These are phyloP conservation scores for Typha latifolia DNA, from an alignment of 176 grass and related monocot species.

Conservation along the genomic window DNA sequence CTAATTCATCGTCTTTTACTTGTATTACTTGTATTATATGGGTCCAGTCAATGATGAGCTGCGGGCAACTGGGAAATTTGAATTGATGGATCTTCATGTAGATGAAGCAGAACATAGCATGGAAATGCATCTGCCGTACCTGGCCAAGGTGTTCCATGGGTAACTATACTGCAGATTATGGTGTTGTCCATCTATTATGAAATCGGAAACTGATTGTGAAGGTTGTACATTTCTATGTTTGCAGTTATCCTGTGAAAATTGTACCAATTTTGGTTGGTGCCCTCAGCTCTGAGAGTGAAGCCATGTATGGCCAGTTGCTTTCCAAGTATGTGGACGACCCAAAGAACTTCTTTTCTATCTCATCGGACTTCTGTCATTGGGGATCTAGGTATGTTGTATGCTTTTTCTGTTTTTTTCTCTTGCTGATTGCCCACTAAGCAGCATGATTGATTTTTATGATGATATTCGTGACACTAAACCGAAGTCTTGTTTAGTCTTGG, in stretches of 20 bases:
- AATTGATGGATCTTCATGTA: slow-evolving; percentile 86
- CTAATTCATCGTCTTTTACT: background rate
- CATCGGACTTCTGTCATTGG: slow-evolving; percentile 98
- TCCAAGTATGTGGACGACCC: slow-evolving; percentile 84
- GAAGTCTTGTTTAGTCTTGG: background rate
- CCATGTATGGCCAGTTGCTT: slow-evolving; percentile 73
- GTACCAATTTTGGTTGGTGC: slow-evolving; percentile 88
- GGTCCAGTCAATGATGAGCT: slow-evolving; percentile 73
- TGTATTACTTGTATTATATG: slow-evolving; percentile 16
- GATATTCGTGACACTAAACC: background rate
- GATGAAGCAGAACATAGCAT: slow-evolving; percentile 99
- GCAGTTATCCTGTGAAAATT: slow-evolving; percentile 76
- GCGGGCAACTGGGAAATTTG: slow-evolving; percentile 71
- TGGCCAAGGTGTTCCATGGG: slow-evolving; percentile 94
- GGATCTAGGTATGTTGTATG: slow-evolving; percentile 57
- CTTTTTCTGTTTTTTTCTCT: slow-evolving; percentile 11
- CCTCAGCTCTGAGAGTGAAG: slow-evolving; percentile 69
- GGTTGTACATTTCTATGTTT: slow-evolving; percentile 9
- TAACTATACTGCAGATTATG: slow-evolving; percentile 26
- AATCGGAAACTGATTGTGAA: background rate
- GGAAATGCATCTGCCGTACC: slow-evolving; percentile 99
- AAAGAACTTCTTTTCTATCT: slow-evolving; percentile 86
- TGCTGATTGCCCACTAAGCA: background rate
- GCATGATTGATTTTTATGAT: background rate
- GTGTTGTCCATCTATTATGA: background rate